These are phyloP conservation scores for Abrus precatorius DNA, from an alignment of 306 rosid species.

Conservation along the genomic window DNA sequence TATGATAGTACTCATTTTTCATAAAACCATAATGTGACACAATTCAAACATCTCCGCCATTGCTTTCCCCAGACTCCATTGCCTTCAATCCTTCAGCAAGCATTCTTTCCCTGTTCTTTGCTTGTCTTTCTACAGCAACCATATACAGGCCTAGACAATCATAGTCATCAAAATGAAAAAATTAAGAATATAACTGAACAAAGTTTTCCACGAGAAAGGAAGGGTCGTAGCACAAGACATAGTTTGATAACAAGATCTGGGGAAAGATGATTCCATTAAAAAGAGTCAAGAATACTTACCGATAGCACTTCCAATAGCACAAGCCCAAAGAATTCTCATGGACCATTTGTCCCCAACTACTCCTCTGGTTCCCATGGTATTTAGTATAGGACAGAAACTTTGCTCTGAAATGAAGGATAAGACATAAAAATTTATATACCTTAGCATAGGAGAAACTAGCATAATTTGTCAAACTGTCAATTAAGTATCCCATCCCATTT, in stretches of 20 bases:
- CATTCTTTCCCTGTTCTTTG: slow-evolving; percentile 56
- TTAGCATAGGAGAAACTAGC: slow-evolving; percentile 22
- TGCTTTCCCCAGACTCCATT: slow-evolving; percentile 48
- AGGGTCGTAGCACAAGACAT: slow-evolving; percentile 12
- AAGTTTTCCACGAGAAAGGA: not conserved
- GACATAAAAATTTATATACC: slow-evolving; percentile 8
- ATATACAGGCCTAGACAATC: slow-evolving; percentile 54
- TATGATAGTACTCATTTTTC: slow-evolving; percentile 15
- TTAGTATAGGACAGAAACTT: slow-evolving; percentile 33
- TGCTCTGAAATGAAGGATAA: slow-evolving; percentile 30
- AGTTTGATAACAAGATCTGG: slow-evolving; percentile 20
- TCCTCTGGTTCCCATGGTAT: slow-evolving; percentile 59
- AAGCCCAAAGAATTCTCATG: slow-evolving; percentile 66
- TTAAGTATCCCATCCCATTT: slow-evolving; percentile 4
- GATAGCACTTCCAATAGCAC: slow-evolving; percentile 61
- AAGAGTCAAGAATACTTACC: slow-evolving; percentile 46
- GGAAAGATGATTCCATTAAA: slow-evolving; percentile 5
- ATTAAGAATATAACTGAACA: slow-evolving; percentile 10
- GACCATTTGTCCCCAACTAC: slow-evolving; percentile 61
- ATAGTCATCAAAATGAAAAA: slow-evolving; percentile 31
- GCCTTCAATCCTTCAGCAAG: slow-evolving; percentile 55
- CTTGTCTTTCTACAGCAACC: slow-evolving; percentile 62
- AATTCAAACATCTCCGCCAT: slow-evolving; percentile 34
- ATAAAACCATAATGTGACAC: not conserved
- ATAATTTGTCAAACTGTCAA: not conserved